Conservation (phyloP, 495 filamentous ascomycete species). For the Gamarada debralockiae region DNA sequence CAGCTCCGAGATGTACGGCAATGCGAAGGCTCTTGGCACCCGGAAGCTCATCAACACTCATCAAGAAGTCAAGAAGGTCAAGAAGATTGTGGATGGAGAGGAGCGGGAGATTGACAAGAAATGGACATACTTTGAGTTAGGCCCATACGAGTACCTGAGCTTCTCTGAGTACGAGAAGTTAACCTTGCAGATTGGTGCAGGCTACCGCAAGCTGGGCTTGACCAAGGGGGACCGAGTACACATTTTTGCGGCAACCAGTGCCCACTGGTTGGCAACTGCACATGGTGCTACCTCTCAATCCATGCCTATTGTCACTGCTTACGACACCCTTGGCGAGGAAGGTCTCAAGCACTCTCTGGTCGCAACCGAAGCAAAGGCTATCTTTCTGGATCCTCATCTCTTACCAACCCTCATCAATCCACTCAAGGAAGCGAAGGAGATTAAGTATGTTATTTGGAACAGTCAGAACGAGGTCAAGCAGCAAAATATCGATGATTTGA, state of each 20-base stretch:
- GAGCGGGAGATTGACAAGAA: constrained; percentile 90
- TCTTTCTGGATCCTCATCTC: constrained; percentile 87
- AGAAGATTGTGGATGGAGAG: constrained; percentile 90
- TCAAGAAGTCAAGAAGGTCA: constrained; percentile 91
- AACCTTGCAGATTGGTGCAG: constrained; percentile 68
- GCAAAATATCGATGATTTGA: constrained; percentile 75
- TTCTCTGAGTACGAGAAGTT: constrained; percentile 86
- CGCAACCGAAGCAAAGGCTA: constrained; percentile 79
- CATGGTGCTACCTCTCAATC: constrained; percentile 82
- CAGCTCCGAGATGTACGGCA: constrained; percentile 78
- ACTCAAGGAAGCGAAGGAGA: constrained; percentile 70
- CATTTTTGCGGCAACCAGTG: constrained; percentile 85
- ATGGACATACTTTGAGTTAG: constrained; percentile 94
- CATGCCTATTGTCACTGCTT: constrained; percentile 92
- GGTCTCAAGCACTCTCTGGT: constrained; percentile 87
- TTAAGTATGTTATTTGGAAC: constrained; percentile 89
- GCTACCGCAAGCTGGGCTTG: constrained; percentile 77
- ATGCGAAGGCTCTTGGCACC: constrained; percentile 78
- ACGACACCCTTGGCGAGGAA: constrained; percentile 94
- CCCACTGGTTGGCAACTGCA: constrained; percentile 75
- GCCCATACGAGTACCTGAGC: constrained; percentile 78
- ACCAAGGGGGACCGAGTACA: constrained; percentile 70
- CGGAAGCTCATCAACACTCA: constrained; percentile 82
- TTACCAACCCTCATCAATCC: constrained; percentile 77
- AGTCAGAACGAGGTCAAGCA: constrained; percentile 70